Evolutionary conservation across 208 protist species (phyloP).

Genomic region (Trypanosoma cruzi): DNA sequence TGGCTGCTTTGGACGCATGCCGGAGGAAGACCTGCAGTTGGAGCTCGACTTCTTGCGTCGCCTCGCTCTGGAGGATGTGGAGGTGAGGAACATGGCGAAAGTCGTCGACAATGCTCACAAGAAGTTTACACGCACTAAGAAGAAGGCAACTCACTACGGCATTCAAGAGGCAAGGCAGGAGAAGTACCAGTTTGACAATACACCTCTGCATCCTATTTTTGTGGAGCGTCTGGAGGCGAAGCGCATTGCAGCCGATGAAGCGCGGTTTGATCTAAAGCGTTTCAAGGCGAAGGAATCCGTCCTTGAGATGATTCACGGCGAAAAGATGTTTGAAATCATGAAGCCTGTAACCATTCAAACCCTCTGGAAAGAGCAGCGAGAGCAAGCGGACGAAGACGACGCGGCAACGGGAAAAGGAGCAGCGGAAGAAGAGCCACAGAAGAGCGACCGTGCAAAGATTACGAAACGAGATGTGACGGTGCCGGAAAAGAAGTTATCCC

Average conservation of each 20-base stretch:
- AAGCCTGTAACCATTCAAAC: slow-evolving; percentile 68
- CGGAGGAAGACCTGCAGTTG: slow-evolving; percentile 85
- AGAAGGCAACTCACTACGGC: slow-evolving; percentile 88
- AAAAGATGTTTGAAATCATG: slow-evolving; percentile 77
- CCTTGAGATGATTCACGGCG: slow-evolving; percentile 76
- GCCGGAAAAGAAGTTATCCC: slow-evolving; percentile 50
- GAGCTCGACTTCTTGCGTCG: slow-evolving; percentile 86
- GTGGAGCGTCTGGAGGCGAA: slow-evolving; percentile 55
- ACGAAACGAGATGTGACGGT: slow-evolving; percentile 1
- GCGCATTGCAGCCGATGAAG: slow-evolving; percentile 64
- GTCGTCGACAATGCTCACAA: slow-evolving; percentile 89
- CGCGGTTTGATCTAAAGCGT: slow-evolving; percentile 66
- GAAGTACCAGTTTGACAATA: slow-evolving; percentile 80
- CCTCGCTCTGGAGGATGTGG: slow-evolving; percentile 61
- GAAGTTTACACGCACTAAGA: slow-evolving; percentile 89
- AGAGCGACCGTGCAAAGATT: background rate
- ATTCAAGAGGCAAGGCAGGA: slow-evolving; percentile 84
- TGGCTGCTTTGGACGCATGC: slow-evolving; percentile 88
- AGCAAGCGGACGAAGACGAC: slow-evolving; percentile 21
- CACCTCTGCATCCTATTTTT: slow-evolving; percentile 85
- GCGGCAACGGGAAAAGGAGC: slow-evolving; percentile 18
- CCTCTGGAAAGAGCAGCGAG: slow-evolving; percentile 30
- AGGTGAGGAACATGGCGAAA: slow-evolving; percentile 79
- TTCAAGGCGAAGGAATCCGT: slow-evolving; percentile 89
- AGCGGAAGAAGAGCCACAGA: background rate